Evolutionary conservation across 176 grass and related monocot species (phyloP).

Genomic region (sorghum (Sorghum bicolor)): DNA sequence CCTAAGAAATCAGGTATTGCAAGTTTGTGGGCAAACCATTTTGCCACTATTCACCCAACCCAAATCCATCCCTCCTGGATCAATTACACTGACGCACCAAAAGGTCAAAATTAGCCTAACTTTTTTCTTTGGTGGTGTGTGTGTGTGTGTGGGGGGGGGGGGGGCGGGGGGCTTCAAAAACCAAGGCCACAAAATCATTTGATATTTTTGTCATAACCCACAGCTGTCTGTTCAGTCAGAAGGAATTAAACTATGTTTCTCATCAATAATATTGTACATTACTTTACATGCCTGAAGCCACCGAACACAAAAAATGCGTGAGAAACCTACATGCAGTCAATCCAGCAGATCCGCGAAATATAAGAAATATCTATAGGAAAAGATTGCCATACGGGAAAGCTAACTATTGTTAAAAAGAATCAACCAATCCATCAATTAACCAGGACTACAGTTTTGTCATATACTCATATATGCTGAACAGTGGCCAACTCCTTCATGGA

Average conservation of each 20-base stretch:
- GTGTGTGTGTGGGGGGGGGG: no score
- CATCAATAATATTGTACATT: constrained; percentile 32
- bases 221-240: background rate
- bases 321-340: background rate
- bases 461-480: background rate
- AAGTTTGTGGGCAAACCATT: background rate
- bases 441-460: background rate
- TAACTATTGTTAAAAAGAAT: constrained; percentile 21
- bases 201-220: background rate
- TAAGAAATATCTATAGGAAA: background rate
- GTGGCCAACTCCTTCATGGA: background rate
- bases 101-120: background rate
- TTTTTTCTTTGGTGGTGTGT: no score
- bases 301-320: constrained; percentile 22
- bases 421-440: constrained; percentile 13
- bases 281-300: constrained; percentile 26
- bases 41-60: background rate
- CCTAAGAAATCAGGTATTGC: background rate
- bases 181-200: background rate
- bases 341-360: background rate
- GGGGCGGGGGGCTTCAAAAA: background rate
- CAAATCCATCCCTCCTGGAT: background rate
- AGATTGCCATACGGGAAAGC: background rate
- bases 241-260: constrained; percentile 10
- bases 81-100: background rate